These are phyloP conservation scores for Lycium barbarum DNA, from an alignment of 257 asterid species.

Conservation along the genomic window DNA sequence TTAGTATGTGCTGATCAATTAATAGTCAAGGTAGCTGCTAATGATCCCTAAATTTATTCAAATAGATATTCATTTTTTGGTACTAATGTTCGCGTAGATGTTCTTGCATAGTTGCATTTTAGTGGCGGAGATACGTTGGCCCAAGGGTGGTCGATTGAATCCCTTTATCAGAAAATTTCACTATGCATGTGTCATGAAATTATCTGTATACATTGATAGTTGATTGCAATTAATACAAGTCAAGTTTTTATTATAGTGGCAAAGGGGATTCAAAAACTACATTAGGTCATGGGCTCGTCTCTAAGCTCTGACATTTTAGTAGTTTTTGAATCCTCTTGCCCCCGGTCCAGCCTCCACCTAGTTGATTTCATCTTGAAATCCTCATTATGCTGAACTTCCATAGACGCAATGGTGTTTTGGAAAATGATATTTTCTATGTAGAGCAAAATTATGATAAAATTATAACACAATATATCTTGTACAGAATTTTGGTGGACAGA, in stretches of 20 bases:
- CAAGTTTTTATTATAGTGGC: too few relatives aligned
- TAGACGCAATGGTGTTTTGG: too few relatives aligned
- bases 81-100: not conserved
- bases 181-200: not conserved
- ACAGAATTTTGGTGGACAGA: conserved; percentile 78
- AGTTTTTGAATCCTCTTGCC: not conserved
- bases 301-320: not conserved
- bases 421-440: not conserved
- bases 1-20: not conserved
- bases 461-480: not conserved
- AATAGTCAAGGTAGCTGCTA: not conserved
- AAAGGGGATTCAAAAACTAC: not conserved
- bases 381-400: too few relatives aligned
- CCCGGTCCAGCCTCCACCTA: too few relatives aligned
- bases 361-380: too few relatives aligned
- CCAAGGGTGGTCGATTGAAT: not conserved
- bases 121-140: not conserved
- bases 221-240: not conserved
- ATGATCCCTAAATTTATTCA: not conserved
- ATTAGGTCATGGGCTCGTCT: not conserved
- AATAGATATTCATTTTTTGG: not conserved
- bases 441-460: not conserved
- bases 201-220: not conserved
- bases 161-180: too few relatives aligned
- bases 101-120: not conserved